Base-by-base conservation (phyloP, 1,139 yeast species). In the Blastobotrys serpentis region DNA sequence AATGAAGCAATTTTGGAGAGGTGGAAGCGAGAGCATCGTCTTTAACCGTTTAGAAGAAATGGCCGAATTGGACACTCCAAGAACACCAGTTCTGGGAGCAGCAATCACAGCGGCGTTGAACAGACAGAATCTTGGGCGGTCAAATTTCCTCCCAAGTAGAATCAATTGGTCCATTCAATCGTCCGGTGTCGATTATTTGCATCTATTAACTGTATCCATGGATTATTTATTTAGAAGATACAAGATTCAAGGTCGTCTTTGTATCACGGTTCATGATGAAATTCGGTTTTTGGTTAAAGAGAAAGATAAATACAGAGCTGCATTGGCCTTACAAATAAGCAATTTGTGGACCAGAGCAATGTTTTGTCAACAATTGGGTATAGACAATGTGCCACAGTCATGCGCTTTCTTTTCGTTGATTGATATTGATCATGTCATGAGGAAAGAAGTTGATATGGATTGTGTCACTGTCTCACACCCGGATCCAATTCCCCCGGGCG, bases 161-260 rank as follows among this genome's bases (percentile, higher is more conserved):
- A 85, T 90, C 55, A 94, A 94, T 62, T 94, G 99, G 99, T 87
- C 96, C 0, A 94, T 94, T 62, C 99, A 94, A 65, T 88, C 97
- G 37, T 88, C 97, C 1, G 99, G 98, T 37, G 99, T 94, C 14
- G 98, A 94, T 65, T 94, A 94, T 63, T 73, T 94, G 47, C 98
- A 94, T 65, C 67, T 94, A 38, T 67, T 94, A 49, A 77, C 92
- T 49, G 79, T 89, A 3, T 82, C 96, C 0, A 92, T 94, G 98
- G 87, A 88, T 52, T 87, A 88, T 61, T 72, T 94, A 56, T 74
- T 79, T 43, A 75, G 78, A 34, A 76, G 74, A 52, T 92, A 81
- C 65, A 65, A 72, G 3, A 71, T 94, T n/a, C 78, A 84, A 38
- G 96, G 96, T 0, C 71, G 99, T 47, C 72, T 94, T 50, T 73